phyloP scores from a whole-genome alignment of 2,329 filamentous ascomycete genomes.

The Calonectria pseudoturangicola region DNA sequence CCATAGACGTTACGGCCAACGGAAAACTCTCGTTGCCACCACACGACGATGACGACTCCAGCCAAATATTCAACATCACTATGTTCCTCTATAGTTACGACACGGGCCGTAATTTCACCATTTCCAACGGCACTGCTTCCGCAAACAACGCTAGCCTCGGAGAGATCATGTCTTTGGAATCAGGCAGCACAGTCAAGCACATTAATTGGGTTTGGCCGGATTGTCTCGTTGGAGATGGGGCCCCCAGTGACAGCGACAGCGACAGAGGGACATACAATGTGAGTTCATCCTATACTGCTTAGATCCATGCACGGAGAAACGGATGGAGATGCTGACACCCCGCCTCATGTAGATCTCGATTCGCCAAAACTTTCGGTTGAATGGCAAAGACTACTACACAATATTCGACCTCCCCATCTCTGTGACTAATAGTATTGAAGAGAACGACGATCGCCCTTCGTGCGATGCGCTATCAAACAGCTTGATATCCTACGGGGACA shows the following conservation, averaged over 20 bases:
- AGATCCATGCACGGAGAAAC: neutral
- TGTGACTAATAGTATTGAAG: conserved; percentile 78
- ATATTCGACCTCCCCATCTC: conserved; percentile 82
- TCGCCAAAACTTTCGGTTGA: conserved; percentile 81
- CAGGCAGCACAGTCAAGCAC: conserved; percentile 82
- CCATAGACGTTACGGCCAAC: conserved; percentile 80
- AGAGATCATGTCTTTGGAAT: conserved; percentile 78
- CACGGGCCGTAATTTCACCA: conserved; percentile 80
- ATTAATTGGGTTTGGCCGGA: conserved; percentile 83
- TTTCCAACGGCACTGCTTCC: conserved; percentile 77
- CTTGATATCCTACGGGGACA: conserved; percentile 66
- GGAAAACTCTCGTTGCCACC: conserved; percentile 77
- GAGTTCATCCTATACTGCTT: conserved; percentile 42
- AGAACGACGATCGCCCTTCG: conserved; percentile 62
- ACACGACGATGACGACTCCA: conserved; percentile 71
- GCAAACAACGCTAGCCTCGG: conserved; percentile 67
- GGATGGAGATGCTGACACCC: conserved; percentile 26
- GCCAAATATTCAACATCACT: conserved; percentile 77
- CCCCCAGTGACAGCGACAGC: conserved; percentile 65
- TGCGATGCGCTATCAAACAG: conserved; percentile 73
- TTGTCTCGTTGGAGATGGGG: conserved; percentile 78
- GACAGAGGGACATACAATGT: conserved; percentile 78
- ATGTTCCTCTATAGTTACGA: conserved; percentile 80
- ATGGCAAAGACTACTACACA: conserved; percentile 78
- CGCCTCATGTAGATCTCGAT: conserved; percentile 75